Base-by-base conservation (phyloP, 805 yeast genomes). In the Candida corydali region DNA sequence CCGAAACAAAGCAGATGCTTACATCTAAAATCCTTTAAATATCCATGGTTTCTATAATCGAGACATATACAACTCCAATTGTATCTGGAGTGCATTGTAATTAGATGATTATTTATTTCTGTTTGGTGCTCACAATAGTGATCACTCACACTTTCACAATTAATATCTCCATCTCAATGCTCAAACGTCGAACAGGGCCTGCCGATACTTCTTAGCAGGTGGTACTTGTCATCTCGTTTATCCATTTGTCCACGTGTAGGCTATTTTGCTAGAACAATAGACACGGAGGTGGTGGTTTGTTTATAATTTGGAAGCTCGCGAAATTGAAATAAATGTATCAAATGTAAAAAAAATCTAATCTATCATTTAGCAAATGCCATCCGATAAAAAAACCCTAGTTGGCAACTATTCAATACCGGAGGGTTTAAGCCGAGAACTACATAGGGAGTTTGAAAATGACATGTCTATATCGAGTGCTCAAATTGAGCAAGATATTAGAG, bases 371-470 rank as follows among this genome's bases (percentile, higher is more conserved):
- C n/a, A n/a, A n/a, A n/a, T n/a, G n/a, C n/a, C n/a, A n/a, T n/a
- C n/a, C n/a, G n/a, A n/a, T 11, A 44, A 44, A 47, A 46, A 45
- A 42, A 47, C 45, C 16, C 44, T 61, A 29, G 54, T 45, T 8
- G 67, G 61, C 7, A 42, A 49, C 15, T 63, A 63, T 44, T 50
- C 63, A 8, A 54, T 63, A 11, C 63, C 69, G 1, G 27, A 46
- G 9, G 49, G 47, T 12, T 53, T 63, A n/a, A 52, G 49, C 14
- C 43, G 49, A 5, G 59, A 53, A 26, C 40, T 63, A 15, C 47
- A 45, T 2, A 36, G 43, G 5, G 49, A 51, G 15, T 29, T 54
- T 15, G 45, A 47, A 18, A 45, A 50, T 8, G 45, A 39, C 4
- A 31, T 52, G 1, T 23, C 37, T 4, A 23, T 23, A 8, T 11